These are phyloP conservation scores for Henckelia pumila DNA, from an alignment of 257 asterid species.

Conservation along the genomic window DNA sequence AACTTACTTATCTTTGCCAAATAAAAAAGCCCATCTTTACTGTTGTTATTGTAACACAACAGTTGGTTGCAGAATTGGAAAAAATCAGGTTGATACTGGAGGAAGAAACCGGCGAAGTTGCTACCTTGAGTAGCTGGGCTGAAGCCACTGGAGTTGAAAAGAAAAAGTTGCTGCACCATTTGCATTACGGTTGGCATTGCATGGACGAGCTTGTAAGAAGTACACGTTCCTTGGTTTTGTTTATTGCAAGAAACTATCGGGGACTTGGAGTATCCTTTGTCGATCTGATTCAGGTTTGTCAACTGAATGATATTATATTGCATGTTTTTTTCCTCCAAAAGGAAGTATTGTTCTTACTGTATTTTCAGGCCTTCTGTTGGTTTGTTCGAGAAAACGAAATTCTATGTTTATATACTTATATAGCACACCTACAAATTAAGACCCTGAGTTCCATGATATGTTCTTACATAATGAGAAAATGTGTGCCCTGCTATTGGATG, in stretches of 20 bases:
- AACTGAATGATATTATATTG: neutral
- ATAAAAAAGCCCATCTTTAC: constrained; percentile 21
- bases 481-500: too few relatives aligned
- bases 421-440: neutral
- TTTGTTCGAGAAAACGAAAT: neutral
- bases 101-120: constrained; percentile 54
- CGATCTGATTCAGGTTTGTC: constrained; percentile 75
- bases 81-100: constrained; percentile 50
- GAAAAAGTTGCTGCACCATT: constrained; percentile 52
- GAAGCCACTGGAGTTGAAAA: constrained; percentile 65
- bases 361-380: neutral
- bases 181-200: constrained; percentile 77
- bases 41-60: constrained; percentile 32
- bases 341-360: neutral
- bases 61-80: constrained; percentile 74
- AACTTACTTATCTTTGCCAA: constrained; percentile 14
- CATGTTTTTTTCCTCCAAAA: neutral
- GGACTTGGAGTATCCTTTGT: constrained; percentile 82
- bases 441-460: neutral
- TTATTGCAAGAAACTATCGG: constrained; percentile 68
- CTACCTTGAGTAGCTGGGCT: constrained; percentile 68
- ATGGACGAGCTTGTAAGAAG: constrained; percentile 81
- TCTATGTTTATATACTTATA: neutral
- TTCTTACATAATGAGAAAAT: neutral
- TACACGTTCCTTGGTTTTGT: constrained; percentile 63